Percentiles rank a stretch among this genome's conserved stretches.
Evolutionary conservation across 2,329 filamentous ascomycete species (phyloP).

Genomic region (Geosmithia putterillii): DNA sequence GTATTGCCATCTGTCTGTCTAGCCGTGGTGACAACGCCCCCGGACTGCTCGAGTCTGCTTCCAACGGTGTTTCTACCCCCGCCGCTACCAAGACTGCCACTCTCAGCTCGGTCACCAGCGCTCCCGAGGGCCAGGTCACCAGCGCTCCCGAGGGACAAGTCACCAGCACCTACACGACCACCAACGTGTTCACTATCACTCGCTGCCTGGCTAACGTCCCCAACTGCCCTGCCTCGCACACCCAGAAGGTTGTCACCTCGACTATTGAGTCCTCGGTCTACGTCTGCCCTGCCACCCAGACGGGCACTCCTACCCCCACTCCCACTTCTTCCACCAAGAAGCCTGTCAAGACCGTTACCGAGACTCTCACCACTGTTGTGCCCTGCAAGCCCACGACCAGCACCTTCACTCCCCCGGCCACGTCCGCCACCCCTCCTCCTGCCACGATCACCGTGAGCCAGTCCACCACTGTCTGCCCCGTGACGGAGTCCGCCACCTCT

Average conservation of each 20-base stretch:
- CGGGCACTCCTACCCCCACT: slow-evolving; percentile 3
- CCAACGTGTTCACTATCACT: slow-evolving; percentile 18
- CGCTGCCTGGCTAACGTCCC: slow-evolving; percentile 21
- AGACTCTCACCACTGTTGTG: slow-evolving; percentile 12
- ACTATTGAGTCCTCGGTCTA: slow-evolving; percentile 9
- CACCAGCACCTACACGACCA: slow-evolving; percentile 11
- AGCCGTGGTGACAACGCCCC: slow-evolving; percentile 6
- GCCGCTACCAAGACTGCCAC: neutral
- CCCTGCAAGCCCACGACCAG: slow-evolving; percentile 12
- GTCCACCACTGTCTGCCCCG: slow-evolving; percentile 3
- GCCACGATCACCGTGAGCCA: slow-evolving; percentile 8
- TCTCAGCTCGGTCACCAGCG: neutral
- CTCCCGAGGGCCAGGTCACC: slow-evolving; percentile 4
- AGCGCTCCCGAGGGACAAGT: slow-evolving; percentile 6
- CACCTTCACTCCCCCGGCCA: slow-evolving; percentile 11
- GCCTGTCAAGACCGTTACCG: slow-evolving; percentile 9
- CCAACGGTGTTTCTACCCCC: neutral
- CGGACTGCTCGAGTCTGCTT: neutral
- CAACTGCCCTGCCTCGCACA: slow-evolving; percentile 27
- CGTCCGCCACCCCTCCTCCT: slow-evolving; percentile 6
- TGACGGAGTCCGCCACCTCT: neutral
- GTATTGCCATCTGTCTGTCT: slow-evolving; percentile 7
- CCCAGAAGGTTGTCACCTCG: slow-evolving; percentile 16
- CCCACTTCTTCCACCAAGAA: slow-evolving; percentile 4
- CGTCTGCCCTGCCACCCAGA: slow-evolving; percentile 11